Evolutionary conservation across 192 early-diverging fungal genomes (phyloP).

Genomic region (Oehlia diaphana): DNA sequence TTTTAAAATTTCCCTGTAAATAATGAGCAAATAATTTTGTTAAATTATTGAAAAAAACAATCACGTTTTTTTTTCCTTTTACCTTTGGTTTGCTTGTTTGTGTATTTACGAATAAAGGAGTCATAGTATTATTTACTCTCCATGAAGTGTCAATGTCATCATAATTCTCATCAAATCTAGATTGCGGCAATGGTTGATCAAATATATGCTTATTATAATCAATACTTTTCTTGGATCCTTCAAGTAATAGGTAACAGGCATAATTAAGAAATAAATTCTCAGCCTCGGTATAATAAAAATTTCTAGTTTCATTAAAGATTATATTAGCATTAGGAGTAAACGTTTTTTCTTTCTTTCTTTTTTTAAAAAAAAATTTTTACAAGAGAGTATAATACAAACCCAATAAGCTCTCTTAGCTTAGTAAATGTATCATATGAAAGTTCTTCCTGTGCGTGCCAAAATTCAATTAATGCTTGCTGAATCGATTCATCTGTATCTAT

Average conservation of each 20-base stretch:
- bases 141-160: conserved; percentile 65
- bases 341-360: too few species aligned
- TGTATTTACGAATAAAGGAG: conserved; percentile 58
- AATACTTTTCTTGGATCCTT: conserved; percentile 57
- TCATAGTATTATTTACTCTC: conserved; percentile 52
- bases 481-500: conserved; percentile 42
- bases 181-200: conserved; percentile 61
- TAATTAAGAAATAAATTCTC: conserved; percentile 67
- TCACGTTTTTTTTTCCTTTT: not conserved
- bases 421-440: conserved; percentile 40
- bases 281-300: conserved; percentile 60
- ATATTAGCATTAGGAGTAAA: not conserved
- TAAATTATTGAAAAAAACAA: not conserved
- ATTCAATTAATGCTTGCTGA: conserved; percentile 38
- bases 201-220: conserved; percentile 65
- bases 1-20: not conserved
- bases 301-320: conserved; percentile 29
- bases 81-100: conserved; percentile 48
- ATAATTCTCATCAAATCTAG: conserved; percentile 58
- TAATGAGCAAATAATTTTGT: not conserved
- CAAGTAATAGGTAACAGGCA: conserved; percentile 58
- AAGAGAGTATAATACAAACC: conserved; percentile 29
- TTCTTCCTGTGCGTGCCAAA: conserved; percentile 40
- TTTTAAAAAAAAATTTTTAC: not conserved
- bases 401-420: conserved; percentile 38